phyloP scores from a whole-genome alignment of 345 rosid genomes.

The Trapa bicornis region DNA sequence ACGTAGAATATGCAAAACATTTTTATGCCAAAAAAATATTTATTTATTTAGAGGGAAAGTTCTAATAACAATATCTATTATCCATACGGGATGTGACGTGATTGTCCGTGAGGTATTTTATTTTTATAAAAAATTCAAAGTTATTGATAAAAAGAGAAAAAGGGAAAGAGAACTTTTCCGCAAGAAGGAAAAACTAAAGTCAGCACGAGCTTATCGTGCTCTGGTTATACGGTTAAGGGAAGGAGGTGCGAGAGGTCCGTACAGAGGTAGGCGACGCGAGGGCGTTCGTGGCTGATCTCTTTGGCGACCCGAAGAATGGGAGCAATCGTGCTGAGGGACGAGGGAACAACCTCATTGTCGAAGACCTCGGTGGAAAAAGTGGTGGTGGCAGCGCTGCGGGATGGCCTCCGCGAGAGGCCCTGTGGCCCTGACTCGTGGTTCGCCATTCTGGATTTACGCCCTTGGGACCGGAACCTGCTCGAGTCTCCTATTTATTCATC shows the following conservation, averaged over 20 bases:
- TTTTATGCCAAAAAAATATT: no score
- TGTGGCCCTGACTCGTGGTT: constrained; percentile 14
- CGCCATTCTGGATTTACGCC: constrained; percentile 6
- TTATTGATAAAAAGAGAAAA: no score
- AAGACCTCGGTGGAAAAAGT: constrained; percentile 85
- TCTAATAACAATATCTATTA: no score
- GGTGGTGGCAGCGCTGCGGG: constrained; percentile 77
- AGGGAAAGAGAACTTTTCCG: not conserved
- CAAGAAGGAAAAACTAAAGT: not conserved
- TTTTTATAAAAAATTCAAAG: no score
- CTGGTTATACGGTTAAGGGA: no score
- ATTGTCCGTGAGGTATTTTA: no score
- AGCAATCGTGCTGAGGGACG: constrained; percentile 70
- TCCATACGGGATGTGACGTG: no score
- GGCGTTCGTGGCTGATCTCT: constrained; percentile 86
- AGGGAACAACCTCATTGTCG: constrained; percentile 88
- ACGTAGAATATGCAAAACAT: no score
- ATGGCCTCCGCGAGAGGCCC: constrained; percentile 55
- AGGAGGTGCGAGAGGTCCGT: constrained; percentile 4
- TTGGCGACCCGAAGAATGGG: constrained; percentile 80
- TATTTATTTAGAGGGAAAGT: no score
- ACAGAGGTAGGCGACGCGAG: constrained; percentile 98
- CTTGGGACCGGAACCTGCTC: constrained; percentile 6
- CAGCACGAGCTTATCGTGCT: no score
- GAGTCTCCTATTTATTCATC: not conserved